phyloP scores from a whole-genome alignment of 768 basidiomycete species.

The Mrakia gelida region DNA sequence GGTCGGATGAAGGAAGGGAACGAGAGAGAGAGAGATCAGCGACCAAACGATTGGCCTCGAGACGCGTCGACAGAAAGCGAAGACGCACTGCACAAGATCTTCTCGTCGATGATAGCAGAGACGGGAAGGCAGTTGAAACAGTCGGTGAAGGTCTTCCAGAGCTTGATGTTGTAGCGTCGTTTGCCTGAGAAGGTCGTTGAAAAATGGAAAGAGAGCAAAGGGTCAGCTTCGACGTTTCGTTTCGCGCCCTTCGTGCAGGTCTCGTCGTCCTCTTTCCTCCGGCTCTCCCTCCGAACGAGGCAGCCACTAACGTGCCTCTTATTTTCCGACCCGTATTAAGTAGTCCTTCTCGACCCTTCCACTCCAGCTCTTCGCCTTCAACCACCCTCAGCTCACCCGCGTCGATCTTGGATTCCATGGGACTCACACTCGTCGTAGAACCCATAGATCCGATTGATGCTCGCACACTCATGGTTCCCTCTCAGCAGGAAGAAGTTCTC shows the following conservation, averaged over 20 bases:
- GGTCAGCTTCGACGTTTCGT: background rate
- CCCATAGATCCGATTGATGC: conserved; percentile 99
- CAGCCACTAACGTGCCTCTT: background rate
- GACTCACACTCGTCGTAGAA: conserved; percentile 98
- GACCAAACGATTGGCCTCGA: background rate
- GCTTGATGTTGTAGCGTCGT: conserved; percentile 99
- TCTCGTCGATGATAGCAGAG: conserved; percentile 99
- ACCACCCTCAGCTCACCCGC: too few relatives aligned
- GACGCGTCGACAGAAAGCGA: background rate
- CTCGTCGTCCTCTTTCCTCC: background rate
- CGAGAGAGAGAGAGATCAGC: background rate
- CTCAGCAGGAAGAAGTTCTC: conserved; percentile 99
- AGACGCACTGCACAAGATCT: conserved; percentile 83
- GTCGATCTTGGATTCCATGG: background rate
- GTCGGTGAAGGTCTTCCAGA: conserved; percentile 99
- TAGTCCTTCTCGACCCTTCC: background rate
- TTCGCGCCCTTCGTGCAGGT: background rate
- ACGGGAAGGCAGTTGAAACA: conserved; percentile 98
- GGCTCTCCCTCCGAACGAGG: background rate
- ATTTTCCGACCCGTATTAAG: too few relatives aligned
- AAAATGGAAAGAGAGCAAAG: background rate
- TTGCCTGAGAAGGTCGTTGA: conserved; percentile 61
- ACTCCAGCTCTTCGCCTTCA: too few relatives aligned
- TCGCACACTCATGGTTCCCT: conserved; percentile 98
- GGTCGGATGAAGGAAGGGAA: background rate